Percentiles rank a stretch among this genome's conserved stretches.
phyloP scores from a whole-genome alignment of 1,284 basidiomycete genomes.

The Peniophora sp. region DNA sequence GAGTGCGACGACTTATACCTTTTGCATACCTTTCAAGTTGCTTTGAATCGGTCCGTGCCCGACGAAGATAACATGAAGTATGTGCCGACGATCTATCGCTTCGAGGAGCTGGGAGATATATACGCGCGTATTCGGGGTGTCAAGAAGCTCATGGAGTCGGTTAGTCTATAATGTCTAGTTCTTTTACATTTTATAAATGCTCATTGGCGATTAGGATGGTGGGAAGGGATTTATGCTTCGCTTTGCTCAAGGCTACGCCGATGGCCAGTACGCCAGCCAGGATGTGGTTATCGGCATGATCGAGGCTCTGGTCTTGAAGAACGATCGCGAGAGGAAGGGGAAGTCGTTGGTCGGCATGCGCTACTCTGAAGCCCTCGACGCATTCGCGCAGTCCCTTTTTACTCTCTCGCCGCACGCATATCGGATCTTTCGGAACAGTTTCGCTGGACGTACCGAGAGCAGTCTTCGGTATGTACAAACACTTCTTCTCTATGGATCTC shows the following conservation, averaged over 20 bases:
- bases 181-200: background rate
- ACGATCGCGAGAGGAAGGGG: conserved; percentile 7
- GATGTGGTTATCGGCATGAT: conserved; percentile 14
- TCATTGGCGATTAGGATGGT: conserved; percentile 3
- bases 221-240: conserved; percentile 12
- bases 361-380: conserved; percentile 9
- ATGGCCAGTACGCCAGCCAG: conserved; percentile 9
- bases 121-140: background rate
- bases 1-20: background rate
- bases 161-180: background rate
- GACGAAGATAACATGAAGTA: background rate
- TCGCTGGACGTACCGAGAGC: background rate
- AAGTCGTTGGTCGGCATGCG: conserved; percentile 12
- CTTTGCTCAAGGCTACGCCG: conserved; percentile 12
- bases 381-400: conserved; percentile 10
- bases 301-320: conserved; percentile 13
- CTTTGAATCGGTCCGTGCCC: background rate
- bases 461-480: conserved; percentile 1
- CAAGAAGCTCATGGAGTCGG: background rate
- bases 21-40: background rate
- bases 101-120: background rate
- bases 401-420: conserved; percentile 2
- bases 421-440: background rate
- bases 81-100: background rate
- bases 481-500: background rate